Percentiles rank a stretch among this genome's conserved stretches.
These are phyloP conservation scores for Prunus fruticosa DNA, from an alignment of 306 rosid genomes.

Conservation along the genomic window DNA sequence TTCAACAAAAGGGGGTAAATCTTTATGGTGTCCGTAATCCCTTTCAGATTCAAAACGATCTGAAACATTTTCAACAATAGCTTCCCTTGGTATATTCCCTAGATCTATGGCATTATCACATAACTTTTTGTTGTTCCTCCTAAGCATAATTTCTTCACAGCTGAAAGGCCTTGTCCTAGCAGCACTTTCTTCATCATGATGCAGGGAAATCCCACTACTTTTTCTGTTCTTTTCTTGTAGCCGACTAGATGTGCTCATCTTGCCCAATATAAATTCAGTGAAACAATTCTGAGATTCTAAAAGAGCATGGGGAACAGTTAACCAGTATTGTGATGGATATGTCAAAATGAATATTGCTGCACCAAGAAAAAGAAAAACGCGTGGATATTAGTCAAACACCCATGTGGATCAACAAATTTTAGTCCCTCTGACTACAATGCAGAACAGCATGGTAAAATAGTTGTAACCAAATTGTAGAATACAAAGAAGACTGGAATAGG, in stretches of 20 bases:
- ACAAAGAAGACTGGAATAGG: neutral
- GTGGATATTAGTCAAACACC: neutral
- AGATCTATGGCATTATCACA: slow-evolving; percentile 44
- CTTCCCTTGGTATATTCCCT: slow-evolving; percentile 28
- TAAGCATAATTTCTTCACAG: slow-evolving; percentile 73
- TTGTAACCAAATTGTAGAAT: neutral
- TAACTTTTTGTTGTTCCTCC: slow-evolving; percentile 56
- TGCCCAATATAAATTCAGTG: slow-evolving; percentile 25
- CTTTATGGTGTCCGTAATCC: slow-evolving; percentile 20
- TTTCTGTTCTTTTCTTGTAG: slow-evolving; percentile 43
- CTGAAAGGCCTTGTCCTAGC: slow-evolving; percentile 92
- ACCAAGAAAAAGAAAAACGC: slow-evolving; percentile 13
- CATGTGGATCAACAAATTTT: neutral
- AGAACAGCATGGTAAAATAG: neutral
- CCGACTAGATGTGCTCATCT: slow-evolving; percentile 52
- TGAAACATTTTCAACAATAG: slow-evolving; percentile 34
- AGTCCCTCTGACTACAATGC: neutral
- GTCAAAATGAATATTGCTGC: slow-evolving; percentile 17
- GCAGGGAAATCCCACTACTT: slow-evolving; percentile 28
- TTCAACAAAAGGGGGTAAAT: slow-evolving; percentile 35
- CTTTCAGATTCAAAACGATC: slow-evolving; percentile 38
- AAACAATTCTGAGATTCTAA: slow-evolving; percentile 1
- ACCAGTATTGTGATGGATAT: neutral
- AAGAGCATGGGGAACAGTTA: slow-evolving; percentile 8
- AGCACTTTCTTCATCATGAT: slow-evolving; percentile 61